Conservation (phyloP, 179 eudicot genomes). For the Monotropa hypopitys region DNA sequence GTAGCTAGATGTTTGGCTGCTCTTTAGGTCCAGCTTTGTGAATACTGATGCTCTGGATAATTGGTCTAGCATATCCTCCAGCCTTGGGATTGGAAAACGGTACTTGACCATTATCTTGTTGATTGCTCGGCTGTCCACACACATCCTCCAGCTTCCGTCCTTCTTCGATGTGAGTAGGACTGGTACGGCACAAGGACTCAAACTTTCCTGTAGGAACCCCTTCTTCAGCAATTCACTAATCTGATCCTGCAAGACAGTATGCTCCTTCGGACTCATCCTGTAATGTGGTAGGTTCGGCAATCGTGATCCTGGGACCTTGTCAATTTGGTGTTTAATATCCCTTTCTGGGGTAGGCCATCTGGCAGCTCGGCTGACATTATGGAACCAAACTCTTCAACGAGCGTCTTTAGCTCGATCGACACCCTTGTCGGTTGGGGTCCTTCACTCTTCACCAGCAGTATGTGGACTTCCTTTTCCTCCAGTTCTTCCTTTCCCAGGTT, state of each 20-base stretch:
- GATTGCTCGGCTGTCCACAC: too few species aligned
- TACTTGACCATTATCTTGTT: too few species aligned
- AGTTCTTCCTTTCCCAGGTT: too few species aligned
- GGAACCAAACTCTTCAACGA: background rate
- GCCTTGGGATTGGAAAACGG: too few species aligned
- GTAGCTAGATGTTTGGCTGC: too few species aligned
- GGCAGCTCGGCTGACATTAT: background rate
- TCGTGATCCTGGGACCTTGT: background rate
- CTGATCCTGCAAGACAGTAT: background rate
- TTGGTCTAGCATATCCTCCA: too few species aligned
- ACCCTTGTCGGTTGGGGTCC: too few species aligned
- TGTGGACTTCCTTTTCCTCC: too few species aligned
- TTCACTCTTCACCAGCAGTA: too few species aligned
- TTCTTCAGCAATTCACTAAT: background rate
- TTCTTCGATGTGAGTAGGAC: background rate
- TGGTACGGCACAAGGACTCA: background rate
- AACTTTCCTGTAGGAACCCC: background rate
- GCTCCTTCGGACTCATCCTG: background rate
- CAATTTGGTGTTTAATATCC: background rate
- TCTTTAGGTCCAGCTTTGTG: too few species aligned
- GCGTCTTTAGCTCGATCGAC: too few species aligned
- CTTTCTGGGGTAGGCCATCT: background rate
- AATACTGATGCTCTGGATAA: too few species aligned
- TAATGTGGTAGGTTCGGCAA: background rate
- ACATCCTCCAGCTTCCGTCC: background rate